Percentiles rank a stretch among this genome's conserved stretches.
Evolutionary conservation across 148 eudicot genomes (phyloP).

Genomic region (Rhododendron williamsianum): DNA sequence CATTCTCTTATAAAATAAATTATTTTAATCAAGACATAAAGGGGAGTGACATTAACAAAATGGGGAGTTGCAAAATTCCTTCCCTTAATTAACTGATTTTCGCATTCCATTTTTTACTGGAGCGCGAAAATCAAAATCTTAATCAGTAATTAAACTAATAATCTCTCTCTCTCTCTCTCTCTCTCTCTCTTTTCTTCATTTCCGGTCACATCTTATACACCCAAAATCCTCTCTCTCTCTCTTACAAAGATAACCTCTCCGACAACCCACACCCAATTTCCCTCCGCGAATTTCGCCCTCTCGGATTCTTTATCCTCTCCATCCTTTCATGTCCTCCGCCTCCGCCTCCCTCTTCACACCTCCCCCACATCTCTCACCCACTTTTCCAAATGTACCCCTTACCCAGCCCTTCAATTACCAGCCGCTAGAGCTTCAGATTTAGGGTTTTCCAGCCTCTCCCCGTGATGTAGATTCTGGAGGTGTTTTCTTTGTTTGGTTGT

Average conservation of each 20-base stretch:
- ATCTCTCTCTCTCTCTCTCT: not conserved
- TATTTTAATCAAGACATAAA: no score
- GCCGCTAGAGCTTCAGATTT: not conserved
- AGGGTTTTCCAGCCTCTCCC: not conserved
- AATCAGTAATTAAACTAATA: no score
- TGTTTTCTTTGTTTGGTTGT: not conserved
- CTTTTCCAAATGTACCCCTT: slow-evolving; percentile 1
- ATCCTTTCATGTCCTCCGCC: not conserved
- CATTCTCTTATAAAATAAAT: no score
- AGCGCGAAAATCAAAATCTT: no score
- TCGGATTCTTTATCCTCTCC: slow-evolving; percentile 9
- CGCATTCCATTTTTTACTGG: no score
- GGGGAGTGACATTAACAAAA: no score
- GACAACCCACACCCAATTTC: slow-evolving; percentile 9
- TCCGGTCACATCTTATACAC: not conserved
- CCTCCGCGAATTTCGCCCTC: slow-evolving; percentile 10
- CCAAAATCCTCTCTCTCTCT: slow-evolving; percentile 18
- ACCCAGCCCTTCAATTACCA: not conserved
- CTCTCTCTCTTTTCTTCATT: not conserved
- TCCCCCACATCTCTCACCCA: not conserved
- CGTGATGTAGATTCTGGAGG: slow-evolving; percentile 1
- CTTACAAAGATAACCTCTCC: not conserved
- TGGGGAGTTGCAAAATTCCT: no score
- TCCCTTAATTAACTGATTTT: no score
- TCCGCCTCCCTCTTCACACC: not conserved